Conservation (phyloP, 2,329 filamentous ascomycete species). For the Fusarium zealandicum region DNA sequence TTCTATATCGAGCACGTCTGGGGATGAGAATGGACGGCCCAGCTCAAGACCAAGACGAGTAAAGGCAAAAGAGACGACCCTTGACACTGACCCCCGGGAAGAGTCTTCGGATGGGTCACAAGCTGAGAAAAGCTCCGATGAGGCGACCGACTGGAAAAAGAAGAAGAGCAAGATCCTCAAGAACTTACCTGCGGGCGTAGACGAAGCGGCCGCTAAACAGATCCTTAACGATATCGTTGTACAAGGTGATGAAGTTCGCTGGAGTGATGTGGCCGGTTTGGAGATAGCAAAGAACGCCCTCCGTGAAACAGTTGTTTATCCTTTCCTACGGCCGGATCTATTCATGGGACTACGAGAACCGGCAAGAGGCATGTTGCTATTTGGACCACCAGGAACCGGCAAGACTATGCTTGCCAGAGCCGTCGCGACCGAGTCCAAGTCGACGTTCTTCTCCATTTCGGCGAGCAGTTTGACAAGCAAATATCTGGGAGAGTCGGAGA, state of each 20-base stretch:
- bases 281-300: constrained; percentile 90
- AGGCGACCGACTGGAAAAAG: constrained; percentile 64
- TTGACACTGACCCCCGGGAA: constrained; percentile 56
- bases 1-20: constrained; percentile 41
- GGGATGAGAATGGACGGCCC: constrained; percentile 33
- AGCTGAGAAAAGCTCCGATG: constrained; percentile 49
- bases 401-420: constrained; percentile 94
- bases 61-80: constrained; percentile 44
- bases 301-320: constrained; percentile 96
- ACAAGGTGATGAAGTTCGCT: constrained; percentile 91
- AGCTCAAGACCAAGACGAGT: constrained; percentile 37
- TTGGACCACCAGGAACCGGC: constrained; percentile 95
- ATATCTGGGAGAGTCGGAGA: constrained; percentile 95
- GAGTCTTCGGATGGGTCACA: constrained; percentile 55
- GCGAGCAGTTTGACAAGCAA: constrained; percentile 95
- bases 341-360: constrained; percentile 96
- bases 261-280: constrained; percentile 91
- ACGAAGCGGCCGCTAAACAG: constrained; percentile 82
- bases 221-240: constrained; percentile 97
- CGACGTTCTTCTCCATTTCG: constrained; percentile 96
- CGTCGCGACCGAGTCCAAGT: constrained; percentile 94
- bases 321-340: constrained; percentile 91
- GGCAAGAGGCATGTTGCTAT: constrained; percentile 92
- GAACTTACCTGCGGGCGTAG: constrained; percentile 81
- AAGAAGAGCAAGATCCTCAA: constrained; percentile 73